Evolutionary conservation across 192 early-diverging fungal species (phyloP).

Genomic region (Linnemannia elongata): DNA sequence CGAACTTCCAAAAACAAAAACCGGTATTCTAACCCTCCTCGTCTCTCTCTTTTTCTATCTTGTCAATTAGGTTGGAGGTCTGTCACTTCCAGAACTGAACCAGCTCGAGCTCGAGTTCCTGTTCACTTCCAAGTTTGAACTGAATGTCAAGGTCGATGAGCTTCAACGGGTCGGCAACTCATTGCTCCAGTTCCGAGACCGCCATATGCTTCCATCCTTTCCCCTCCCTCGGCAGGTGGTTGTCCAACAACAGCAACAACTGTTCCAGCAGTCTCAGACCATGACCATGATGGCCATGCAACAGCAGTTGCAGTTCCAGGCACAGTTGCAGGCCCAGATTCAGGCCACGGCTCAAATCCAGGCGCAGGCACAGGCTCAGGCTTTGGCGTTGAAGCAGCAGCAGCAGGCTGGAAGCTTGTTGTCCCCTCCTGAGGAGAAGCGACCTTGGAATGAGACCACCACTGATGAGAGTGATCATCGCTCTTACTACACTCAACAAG

Average conservation of each 20-base stretch:
- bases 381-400: neutral
- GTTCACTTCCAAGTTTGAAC: conserved; percentile 77
- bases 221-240: neutral
- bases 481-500: conserved; percentile 8
- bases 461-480: neutral
- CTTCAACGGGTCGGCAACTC: conserved; percentile 61
- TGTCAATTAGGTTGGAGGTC: conserved; percentile 73
- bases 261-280: neutral
- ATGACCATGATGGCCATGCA: conserved; percentile 2
- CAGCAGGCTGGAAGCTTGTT: conserved; percentile 21
- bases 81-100: conserved; percentile 78
- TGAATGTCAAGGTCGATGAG: conserved; percentile 74
- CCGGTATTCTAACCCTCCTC: neutral
- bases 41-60: neutral
- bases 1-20: neutral
- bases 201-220: conserved; percentile 7
- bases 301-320: conserved; percentile 8
- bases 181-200: conserved; percentile 30
- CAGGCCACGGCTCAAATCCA: conserved; percentile 1
- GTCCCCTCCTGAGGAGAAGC: conserved; percentile 53
- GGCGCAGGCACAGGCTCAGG: neutral
- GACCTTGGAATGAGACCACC: conserved; percentile 15
- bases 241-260: neutral
- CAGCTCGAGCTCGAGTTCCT: conserved; percentile 82
- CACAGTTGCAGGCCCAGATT: conserved; percentile 8